These are phyloP conservation scores for Ormosia semicastrata DNA, from an alignment of 306 rosid species.

Conservation along the genomic window DNA sequence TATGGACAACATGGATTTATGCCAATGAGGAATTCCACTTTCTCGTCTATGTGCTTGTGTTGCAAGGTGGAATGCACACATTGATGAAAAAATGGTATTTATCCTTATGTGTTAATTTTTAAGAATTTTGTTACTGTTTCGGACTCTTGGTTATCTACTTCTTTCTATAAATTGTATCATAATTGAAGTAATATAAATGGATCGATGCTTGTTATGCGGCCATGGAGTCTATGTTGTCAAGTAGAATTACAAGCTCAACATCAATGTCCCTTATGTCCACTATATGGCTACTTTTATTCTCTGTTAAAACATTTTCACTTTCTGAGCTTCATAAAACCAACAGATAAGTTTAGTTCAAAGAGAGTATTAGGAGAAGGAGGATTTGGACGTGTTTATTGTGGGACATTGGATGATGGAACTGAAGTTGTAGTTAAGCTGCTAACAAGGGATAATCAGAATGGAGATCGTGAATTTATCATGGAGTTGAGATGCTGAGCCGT, in stretches of 20 bases:
- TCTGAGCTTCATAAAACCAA: constrained; percentile 88
- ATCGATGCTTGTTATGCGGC: constrained; percentile 49
- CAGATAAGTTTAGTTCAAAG: constrained; percentile 71
- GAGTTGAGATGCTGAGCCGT: constrained; percentile 93
- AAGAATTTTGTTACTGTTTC: background rate
- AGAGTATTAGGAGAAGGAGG: too few relatives aligned
- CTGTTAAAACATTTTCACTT: constrained; percentile 74
- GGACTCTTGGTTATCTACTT: constrained; percentile 5
- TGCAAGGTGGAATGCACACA: constrained; percentile 4
- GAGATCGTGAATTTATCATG: constrained; percentile 77
- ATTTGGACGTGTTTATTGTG: constrained; percentile 88
- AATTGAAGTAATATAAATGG: constrained; percentile 20
- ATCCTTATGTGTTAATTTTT: background rate
- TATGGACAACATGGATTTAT: too few relatives aligned
- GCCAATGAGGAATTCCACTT: background rate
- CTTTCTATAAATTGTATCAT: constrained; percentile 15
- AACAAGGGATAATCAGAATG: constrained; percentile 68
- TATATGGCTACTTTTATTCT: constrained; percentile 65
- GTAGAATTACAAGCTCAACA: constrained; percentile 77
- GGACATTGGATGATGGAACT: constrained; percentile 76
- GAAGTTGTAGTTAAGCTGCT: constrained; percentile 93
- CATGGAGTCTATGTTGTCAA: constrained; percentile 61
- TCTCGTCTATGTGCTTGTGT: background rate
- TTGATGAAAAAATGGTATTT: background rate
- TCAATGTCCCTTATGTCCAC: constrained; percentile 72